phyloP scores from a whole-genome alignment of 768 basidiomycete genomes.

The Boletales sp. region DNA sequence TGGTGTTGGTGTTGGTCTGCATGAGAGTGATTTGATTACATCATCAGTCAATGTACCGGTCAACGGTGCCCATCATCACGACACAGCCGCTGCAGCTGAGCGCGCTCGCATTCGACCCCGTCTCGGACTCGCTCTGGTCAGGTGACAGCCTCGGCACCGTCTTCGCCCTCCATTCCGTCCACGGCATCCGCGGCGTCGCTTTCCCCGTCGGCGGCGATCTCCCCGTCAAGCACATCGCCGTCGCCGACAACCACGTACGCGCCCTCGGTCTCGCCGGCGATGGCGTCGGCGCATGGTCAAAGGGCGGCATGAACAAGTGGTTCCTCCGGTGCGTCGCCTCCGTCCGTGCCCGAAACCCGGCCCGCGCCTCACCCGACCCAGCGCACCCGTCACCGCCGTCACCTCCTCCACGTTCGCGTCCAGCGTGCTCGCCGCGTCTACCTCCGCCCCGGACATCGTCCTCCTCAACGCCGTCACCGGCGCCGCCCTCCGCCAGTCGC shows the following conservation, averaged over 20 bases:
- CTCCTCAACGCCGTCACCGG: conserved; percentile 78
- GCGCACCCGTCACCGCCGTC: conserved; percentile 38
- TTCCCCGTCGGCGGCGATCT: conserved; percentile 70
- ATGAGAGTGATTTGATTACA: conserved; percentile 10
- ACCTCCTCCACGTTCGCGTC: conserved; percentile 50
- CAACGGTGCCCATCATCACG: conserved; percentile 12
- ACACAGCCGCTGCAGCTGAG: conserved; percentile 53
- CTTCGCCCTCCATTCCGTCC: conserved; percentile 60
- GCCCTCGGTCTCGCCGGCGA: conserved; percentile 57
- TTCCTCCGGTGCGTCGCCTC: conserved; percentile 53
- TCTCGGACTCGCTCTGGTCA: conserved; percentile 86
- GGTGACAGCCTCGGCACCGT: conserved; percentile 73
- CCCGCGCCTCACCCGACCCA: conserved; percentile 23
- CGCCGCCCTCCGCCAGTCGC: conserved; percentile 51
- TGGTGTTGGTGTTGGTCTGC: conserved; percentile 22
- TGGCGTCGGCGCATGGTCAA: conserved; percentile 76
- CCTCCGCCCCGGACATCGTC: conserved; percentile 55
- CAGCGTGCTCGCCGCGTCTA: conserved; percentile 57
- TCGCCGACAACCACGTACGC: conserved; percentile 77
- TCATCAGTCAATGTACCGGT: conserved; percentile 20
- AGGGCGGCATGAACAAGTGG: conserved; percentile 86
- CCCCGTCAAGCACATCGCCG: conserved; percentile 68
- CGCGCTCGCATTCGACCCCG: conserved; percentile 84
- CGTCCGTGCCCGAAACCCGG: not conserved
- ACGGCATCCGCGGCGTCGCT: conserved; percentile 63